A percentile compares a stretch with the other conserved stretches of the same genome.
Conservation (phyloP, 108 stramenopile species). For the Heterococcus sp. region DNA sequence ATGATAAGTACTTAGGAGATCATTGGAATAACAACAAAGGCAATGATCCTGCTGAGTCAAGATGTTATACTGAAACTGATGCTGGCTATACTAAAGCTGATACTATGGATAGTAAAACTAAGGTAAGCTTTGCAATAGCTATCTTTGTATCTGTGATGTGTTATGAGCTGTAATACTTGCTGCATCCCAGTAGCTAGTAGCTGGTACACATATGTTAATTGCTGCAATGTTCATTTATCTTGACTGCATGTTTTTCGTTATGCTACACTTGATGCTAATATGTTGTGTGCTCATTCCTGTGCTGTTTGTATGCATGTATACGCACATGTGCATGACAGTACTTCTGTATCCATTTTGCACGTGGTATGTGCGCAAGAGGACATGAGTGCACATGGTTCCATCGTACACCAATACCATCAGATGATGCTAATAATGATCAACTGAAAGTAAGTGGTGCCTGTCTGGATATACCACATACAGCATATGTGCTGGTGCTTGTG, state of each 20-base stretch:
- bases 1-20: slow-evolving; percentile 50
- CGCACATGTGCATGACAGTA: no score
- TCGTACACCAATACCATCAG: slow-evolving; percentile 33
- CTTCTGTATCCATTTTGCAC: slow-evolving; percentile 52
- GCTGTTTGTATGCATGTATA: neutral
- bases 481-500: no score
- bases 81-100: slow-evolving; percentile 30
- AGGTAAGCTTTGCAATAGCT: neutral
- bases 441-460: neutral
- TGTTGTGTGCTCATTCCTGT: neutral
- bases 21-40: slow-evolving; percentile 10
- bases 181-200: no score
- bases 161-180: no score
- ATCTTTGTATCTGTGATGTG: neutral
- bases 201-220: neutral
- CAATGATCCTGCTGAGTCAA: slow-evolving; percentile 38
- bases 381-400: slow-evolving; percentile 48
- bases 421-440: slow-evolving; percentile 12
- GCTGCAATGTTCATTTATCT: neutral
- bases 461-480: no score
- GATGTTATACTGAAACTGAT: slow-evolving; percentile 44
- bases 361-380: slow-evolving; percentile 48
- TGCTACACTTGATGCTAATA: no score
- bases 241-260: no score
- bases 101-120: slow-evolving; percentile 28